Conservation (phyloP, 148 eudicot genomes). For the Pharnaceum exiguum region DNA sequence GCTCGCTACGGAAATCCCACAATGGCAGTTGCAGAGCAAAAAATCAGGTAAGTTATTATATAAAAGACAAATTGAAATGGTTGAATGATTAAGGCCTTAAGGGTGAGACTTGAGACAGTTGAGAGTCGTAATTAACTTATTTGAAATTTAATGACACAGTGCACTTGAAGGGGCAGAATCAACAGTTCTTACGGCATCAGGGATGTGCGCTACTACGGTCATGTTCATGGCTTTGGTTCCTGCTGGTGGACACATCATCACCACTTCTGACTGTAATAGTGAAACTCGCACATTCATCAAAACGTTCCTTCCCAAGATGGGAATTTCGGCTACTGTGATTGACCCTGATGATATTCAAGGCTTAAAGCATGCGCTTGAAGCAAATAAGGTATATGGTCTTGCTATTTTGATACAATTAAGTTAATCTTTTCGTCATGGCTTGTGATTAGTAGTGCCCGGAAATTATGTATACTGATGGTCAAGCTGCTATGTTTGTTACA, state of each 20-base stretch:
- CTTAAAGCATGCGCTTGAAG: conserved; percentile 57
- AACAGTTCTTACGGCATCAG: conserved; percentile 78
- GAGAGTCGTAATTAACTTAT: conserved; percentile 1
- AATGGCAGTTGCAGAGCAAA: conserved; percentile 58
- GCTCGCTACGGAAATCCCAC: conserved; percentile 92
- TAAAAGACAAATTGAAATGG: neutral
- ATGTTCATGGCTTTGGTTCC: conserved; percentile 88
- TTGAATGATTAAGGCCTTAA: neutral
- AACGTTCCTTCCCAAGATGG: conserved; percentile 84
- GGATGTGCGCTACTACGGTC: conserved; percentile 93
- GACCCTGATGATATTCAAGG: conserved; percentile 82
- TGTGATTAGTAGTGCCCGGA: too few relatives aligned
- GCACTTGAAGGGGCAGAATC: conserved; percentile 99
- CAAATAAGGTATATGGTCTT: conserved; percentile 56
- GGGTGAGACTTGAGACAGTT: neutral
- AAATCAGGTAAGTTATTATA: conserved; percentile 56
- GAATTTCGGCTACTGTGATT: conserved; percentile 87
- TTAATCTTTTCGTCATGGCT: too few relatives aligned
- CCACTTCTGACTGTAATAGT: conserved; percentile 89
- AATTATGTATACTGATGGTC: too few relatives aligned
- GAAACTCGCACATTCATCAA: conserved; percentile 87
- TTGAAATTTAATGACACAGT: conserved; percentile 45
- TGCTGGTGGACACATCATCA: conserved; percentile 89
- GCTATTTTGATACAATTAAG: too few relatives aligned
- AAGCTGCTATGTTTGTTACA: neutral